These are phyloP conservation scores for Pseudomonodictys pantanalensis DNA, from an alignment of 495 filamentous ascomycete genomes.

Conservation along the genomic window DNA sequence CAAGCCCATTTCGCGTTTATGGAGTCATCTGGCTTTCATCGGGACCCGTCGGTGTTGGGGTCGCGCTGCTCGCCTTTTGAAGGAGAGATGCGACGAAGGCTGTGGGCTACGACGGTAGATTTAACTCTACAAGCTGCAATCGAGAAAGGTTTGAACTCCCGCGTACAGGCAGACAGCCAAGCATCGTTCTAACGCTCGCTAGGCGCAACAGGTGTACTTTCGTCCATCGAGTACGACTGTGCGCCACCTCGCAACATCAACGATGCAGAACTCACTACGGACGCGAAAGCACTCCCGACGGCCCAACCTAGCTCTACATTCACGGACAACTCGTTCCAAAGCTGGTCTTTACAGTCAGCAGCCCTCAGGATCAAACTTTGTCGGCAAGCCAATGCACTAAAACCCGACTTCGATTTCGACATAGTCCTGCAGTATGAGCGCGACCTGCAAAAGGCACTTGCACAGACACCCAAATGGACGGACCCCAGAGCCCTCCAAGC, in stretches of 20 bases:
- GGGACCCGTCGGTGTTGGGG: slow-evolving; percentile 12
- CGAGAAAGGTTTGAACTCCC: slow-evolving; percentile 14
- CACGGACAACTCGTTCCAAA: slow-evolving; percentile 20
- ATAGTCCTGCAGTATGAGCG: slow-evolving; percentile 13
- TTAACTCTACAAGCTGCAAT: slow-evolving; percentile 20
- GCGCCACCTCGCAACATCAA: slow-evolving; percentile 21
- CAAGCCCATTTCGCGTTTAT: slow-evolving; percentile 20
- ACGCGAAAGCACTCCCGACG: not conserved
- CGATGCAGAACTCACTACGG: slow-evolving; percentile 7
- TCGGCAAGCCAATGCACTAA: not conserved
- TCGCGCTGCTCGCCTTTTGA: slow-evolving; percentile 20
- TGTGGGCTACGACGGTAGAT: slow-evolving; percentile 22
- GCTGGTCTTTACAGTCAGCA: not conserved
- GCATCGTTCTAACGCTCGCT: not conserved
- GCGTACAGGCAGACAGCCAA: not conserved
- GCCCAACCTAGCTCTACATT: slow-evolving; percentile 5
- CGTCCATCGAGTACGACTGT: slow-evolving; percentile 13
- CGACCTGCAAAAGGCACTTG: slow-evolving; percentile 4
- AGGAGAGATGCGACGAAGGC: slow-evolving; percentile 21
- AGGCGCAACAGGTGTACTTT: slow-evolving; percentile 14
- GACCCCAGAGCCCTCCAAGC: slow-evolving; percentile 14
- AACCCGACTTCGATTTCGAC: not conserved
- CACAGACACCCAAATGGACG: slow-evolving; percentile 9
- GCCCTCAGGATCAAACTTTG: slow-evolving; percentile 13
- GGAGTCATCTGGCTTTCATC: slow-evolving; percentile 18